These are phyloP conservation scores for Debaryomyces castellii DNA, from an alignment of 805 yeast genomes.

Conservation along the genomic window DNA sequence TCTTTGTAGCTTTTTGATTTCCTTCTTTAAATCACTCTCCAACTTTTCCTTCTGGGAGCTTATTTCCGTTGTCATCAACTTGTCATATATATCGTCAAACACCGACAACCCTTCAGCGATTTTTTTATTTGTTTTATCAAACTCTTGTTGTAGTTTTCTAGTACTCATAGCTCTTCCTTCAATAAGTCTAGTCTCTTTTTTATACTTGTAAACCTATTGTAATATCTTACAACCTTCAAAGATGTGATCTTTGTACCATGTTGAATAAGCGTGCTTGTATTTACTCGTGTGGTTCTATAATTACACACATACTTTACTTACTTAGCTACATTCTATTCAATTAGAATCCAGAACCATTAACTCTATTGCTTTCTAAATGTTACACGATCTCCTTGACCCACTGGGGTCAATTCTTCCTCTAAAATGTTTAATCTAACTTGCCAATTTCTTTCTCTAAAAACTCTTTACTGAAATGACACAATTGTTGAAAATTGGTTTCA, in stretches of 20 bases:
- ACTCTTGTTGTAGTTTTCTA: conserved; percentile 60
- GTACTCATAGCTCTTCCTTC: conserved; percentile 34
- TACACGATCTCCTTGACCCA: no score
- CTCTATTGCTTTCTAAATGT: no score
- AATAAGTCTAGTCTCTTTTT: neutral
- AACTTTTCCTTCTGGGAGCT: conserved; percentile 90
- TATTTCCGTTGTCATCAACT: conserved; percentile 76
- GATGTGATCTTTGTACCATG: neutral
- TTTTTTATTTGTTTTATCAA: conserved; percentile 88
- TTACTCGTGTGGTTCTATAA: neutral
- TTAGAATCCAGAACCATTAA: no score
- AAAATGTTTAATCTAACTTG: conserved; percentile 5
- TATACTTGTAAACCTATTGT: neutral
- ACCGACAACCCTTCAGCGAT: conserved; percentile 87
- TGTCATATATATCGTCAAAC: conserved; percentile 84
- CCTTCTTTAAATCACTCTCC: conserved; percentile 89
- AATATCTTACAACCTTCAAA: neutral
- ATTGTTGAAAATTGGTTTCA: conserved; percentile 73
- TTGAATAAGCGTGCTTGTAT: neutral
- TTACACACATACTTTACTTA: neutral
- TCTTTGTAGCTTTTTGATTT: conserved; percentile 90
- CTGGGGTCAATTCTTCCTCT: no score
- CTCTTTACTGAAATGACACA: conserved; percentile 70
- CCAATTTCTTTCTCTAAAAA: conserved; percentile 56
- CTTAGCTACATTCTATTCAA: no score